phyloP scores from a whole-genome alignment of 306 rosid species.

The Trifolium repens region DNA sequence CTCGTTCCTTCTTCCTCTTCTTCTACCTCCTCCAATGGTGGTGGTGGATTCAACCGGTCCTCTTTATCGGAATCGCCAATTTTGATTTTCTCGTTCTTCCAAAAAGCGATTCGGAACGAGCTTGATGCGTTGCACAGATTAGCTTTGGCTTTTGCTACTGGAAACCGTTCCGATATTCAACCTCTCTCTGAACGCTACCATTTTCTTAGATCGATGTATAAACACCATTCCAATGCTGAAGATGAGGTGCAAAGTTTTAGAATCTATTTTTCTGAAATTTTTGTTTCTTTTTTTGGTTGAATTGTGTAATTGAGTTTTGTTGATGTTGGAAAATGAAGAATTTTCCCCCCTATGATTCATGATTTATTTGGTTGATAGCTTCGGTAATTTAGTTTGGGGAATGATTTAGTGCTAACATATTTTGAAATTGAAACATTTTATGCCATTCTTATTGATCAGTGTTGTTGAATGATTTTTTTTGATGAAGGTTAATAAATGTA shows the following conservation, averaged over 20 bases:
- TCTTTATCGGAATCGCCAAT: conserved; percentile 75
- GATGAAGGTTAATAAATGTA: conserved; percentile 10
- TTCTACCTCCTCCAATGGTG: conserved; percentile 51
- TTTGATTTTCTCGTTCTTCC: conserved; percentile 81
- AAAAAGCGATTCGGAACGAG: conserved; percentile 90
- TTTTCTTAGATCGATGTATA: conserved; percentile 86
- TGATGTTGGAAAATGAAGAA: conserved; percentile 14
- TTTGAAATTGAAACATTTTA: conserved; percentile 30
- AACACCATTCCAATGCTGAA: conserved; percentile 96
- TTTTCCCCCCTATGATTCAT: background rate
- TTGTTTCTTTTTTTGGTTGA: conserved; percentile 1
- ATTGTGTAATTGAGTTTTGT: conserved; percentile 20
- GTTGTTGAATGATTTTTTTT: conserved; percentile 1
- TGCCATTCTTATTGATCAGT: conserved; percentile 9
- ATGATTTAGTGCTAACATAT: conserved; percentile 4
- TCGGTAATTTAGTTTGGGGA: conserved; percentile 24
- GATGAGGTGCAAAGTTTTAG: conserved; percentile 76
- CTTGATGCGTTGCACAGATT: conserved; percentile 81
- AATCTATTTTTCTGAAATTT: background rate
- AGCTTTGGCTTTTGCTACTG: conserved; percentile 92
- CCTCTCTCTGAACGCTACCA: conserved; percentile 73
- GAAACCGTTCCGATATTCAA: conserved; percentile 63
- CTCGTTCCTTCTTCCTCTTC: conserved; percentile 50
- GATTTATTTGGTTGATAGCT: conserved; percentile 27
- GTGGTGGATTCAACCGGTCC: conserved; percentile 54